These are phyloP conservation scores for Beauveria scarabaeidicola DNA, from an alignment of 2,329 filamentous ascomycete genomes.

Conservation along the genomic window DNA sequence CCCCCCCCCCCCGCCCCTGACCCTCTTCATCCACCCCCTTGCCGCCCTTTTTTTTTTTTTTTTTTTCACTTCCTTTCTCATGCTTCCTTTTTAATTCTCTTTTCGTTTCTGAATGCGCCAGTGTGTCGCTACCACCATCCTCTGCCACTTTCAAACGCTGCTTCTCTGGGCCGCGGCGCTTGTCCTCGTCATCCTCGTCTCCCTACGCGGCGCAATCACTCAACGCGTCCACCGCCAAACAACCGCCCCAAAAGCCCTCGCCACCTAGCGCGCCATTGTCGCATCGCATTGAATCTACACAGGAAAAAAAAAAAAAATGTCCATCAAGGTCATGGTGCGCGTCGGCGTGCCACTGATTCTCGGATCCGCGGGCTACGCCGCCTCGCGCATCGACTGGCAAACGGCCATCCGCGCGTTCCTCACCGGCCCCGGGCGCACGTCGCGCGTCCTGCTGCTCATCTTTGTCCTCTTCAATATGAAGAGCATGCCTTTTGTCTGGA, in stretches of 20 bases:
- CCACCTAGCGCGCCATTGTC: neutral
- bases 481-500: slow-evolving; percentile 67
- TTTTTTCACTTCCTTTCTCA: neutral
- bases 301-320: slow-evolving; percentile 16
- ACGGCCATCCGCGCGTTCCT: slow-evolving; percentile 34
- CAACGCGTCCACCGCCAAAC: slow-evolving; percentile 6
- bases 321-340: slow-evolving; percentile 27
- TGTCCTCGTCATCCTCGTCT: slow-evolving; percentile 11
- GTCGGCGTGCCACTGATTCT: slow-evolving; percentile 34
- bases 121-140: slow-evolving; percentile 30
- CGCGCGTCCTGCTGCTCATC: slow-evolving; percentile 43
- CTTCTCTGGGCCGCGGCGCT: slow-evolving; percentile 36
- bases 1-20: too few species aligned
- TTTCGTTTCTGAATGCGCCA: neutral
- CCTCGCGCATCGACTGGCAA: slow-evolving; percentile 36
- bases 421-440: slow-evolving; percentile 45
- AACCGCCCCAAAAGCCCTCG: neutral
- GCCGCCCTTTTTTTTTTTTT: neutral
- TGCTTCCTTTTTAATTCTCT: neutral
- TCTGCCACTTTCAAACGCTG: slow-evolving; percentile 31
- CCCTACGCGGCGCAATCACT: slow-evolving; percentile 3
- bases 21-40: neutral
- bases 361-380: slow-evolving; percentile 38
- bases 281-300: slow-evolving; percentile 15
- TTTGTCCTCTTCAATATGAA: slow-evolving; percentile 62